phyloP scores from a whole-genome alignment of 75 land plant species.

The Azolla pinnata region DNA sequence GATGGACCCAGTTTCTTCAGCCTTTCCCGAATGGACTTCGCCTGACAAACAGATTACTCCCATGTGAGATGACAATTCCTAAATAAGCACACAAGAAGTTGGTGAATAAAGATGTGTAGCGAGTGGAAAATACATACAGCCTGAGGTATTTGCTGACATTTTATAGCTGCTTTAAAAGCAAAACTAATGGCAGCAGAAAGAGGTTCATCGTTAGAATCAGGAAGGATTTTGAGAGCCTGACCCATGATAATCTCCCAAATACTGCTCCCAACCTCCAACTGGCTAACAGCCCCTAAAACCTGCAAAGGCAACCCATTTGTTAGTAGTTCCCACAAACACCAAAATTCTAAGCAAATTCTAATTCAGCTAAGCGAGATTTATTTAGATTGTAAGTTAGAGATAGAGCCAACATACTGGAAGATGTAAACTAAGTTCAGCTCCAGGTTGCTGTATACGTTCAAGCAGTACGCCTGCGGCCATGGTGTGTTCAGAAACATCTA shows the following conservation, averaged over 20 bases:
- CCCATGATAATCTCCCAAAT: conserved; percentile 39
- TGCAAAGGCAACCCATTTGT: conserved; percentile 12
- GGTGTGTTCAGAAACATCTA: conserved; percentile 31
- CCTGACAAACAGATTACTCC: conserved; percentile 24
- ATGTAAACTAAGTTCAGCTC: conserved; percentile 19
- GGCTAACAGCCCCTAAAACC: conserved; percentile 33
- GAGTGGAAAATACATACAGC: conserved; percentile 21
- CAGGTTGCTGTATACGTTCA: conserved; percentile 25
- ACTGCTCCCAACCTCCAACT: conserved; percentile 27
- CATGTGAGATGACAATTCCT: too few species aligned
- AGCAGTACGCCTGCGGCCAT: conserved; percentile 28
- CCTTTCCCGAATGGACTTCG: conserved; percentile 29
- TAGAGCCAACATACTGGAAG: conserved; percentile 16
- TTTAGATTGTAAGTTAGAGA: neutral
- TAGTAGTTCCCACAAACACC: neutral
- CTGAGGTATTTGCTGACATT: conserved; percentile 33
- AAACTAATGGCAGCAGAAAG: conserved; percentile 28
- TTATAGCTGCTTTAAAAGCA: conserved; percentile 35
- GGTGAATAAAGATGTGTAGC: neutral
- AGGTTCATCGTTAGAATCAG: conserved; percentile 31
- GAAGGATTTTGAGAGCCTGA: conserved; percentile 26
- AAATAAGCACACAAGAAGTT: too few species aligned
- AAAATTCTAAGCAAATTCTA: neutral
- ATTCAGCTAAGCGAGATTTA: neutral
- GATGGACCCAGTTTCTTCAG: conserved; percentile 32